Evolutionary conservation across 495 filamentous ascomycete genomes (phyloP).

Genomic region (Aspergillus campestris): DNA sequence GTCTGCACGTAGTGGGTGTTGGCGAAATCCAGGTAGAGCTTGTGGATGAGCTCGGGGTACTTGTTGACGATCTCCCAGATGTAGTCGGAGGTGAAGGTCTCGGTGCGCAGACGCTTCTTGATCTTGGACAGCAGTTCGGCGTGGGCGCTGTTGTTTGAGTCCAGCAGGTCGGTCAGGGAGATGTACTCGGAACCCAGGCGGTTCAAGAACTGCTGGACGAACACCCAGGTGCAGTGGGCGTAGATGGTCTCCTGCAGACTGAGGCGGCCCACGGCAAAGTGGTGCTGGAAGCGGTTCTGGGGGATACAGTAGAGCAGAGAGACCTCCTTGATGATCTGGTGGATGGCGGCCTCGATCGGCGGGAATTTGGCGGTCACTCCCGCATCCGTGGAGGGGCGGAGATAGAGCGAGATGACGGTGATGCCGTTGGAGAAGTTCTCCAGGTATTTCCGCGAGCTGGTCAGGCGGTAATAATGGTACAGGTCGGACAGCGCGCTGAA

Average conservation of each 20-base stretch:
- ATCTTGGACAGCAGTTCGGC: slow-evolving; percentile 89
- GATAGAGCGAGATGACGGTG: slow-evolving; percentile 90
- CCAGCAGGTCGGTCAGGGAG: slow-evolving; percentile 73
- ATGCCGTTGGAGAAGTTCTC: slow-evolving; percentile 99
- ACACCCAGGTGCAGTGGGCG: slow-evolving; percentile 94
- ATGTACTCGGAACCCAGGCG: slow-evolving; percentile 86
- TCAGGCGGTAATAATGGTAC: slow-evolving; percentile 97
- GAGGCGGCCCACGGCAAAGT: slow-evolving; percentile 81
- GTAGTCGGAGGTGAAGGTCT: slow-evolving; percentile 97
- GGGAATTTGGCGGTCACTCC: slow-evolving; percentile 50
- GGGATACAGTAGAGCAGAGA: slow-evolving; percentile 96
- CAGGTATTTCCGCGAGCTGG: slow-evolving; percentile 92
- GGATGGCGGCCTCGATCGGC: slow-evolving; percentile 86
- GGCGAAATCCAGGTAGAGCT: slow-evolving; percentile 86
- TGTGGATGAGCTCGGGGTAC: slow-evolving; percentile 80
- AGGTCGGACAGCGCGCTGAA: slow-evolving; percentile 94
- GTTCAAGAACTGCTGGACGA: slow-evolving; percentile 95
- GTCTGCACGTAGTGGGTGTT: slow-evolving; percentile 83
- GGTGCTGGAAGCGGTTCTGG: slow-evolving; percentile 84
- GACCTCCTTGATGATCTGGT: slow-evolving; percentile 98
- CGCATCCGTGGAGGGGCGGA: slow-evolving; percentile 55
- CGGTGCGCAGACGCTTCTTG: slow-evolving; percentile 87
- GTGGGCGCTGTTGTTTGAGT: slow-evolving; percentile 71
- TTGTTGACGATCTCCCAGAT: slow-evolving; percentile 93
- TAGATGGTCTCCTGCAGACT: slow-evolving; percentile 97